phyloP scores from a whole-genome alignment of 1,284 basidiomycete genomes.

The Agroathelia rolfsii region DNA sequence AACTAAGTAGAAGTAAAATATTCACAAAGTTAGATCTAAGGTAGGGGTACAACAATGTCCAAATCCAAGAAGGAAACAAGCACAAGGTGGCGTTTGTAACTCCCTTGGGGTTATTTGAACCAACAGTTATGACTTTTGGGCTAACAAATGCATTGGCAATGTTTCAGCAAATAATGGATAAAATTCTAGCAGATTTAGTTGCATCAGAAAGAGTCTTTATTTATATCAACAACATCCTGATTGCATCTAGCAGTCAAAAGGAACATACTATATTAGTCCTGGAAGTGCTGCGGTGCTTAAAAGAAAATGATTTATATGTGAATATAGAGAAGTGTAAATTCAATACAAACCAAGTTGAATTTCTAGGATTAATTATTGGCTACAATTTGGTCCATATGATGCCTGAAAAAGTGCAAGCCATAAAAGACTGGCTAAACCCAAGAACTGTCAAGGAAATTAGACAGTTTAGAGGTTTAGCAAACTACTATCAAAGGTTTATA shows the following conservation, averaged over 20 bases:
- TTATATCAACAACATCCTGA: conserved; percentile 18
- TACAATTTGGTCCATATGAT: conserved; percentile 21
- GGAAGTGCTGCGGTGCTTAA: conserved; percentile 22
- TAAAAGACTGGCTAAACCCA: conserved; percentile 23
- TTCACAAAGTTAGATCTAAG: conserved; percentile 21
- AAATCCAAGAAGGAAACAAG: conserved; percentile 6
- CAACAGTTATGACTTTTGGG: conserved; percentile 28
- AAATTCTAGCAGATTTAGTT: conserved; percentile 11
- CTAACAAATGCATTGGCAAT: conserved; percentile 20
- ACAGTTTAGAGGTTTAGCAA: conserved; percentile 25
- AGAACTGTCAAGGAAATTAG: conserved; percentile 16
- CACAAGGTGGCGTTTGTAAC: conserved; percentile 30
- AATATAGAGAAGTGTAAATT: conserved; percentile 31
- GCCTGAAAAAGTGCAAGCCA: conserved; percentile 18
- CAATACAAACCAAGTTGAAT: conserved; percentile 21
- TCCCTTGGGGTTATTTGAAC: conserved; percentile 28
- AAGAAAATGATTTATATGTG: conserved; percentile 17
- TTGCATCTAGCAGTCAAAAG: conserved; percentile 10
- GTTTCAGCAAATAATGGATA: conserved; percentile 16
- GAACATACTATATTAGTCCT: conserved; percentile 15
- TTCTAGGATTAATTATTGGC: conserved; percentile 27
- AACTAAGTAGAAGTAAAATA: conserved; percentile 12
- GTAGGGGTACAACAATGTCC: conserved; percentile 14
- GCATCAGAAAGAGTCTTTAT: conserved; percentile 3
- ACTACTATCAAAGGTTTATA: conserved; percentile 32